A percentile compares a stretch with the other conserved stretches of the same genome.
These are phyloP conservation scores for Yarrowia porcina DNA, from an alignment of 805 yeast genomes.

Conservation along the genomic window DNA sequence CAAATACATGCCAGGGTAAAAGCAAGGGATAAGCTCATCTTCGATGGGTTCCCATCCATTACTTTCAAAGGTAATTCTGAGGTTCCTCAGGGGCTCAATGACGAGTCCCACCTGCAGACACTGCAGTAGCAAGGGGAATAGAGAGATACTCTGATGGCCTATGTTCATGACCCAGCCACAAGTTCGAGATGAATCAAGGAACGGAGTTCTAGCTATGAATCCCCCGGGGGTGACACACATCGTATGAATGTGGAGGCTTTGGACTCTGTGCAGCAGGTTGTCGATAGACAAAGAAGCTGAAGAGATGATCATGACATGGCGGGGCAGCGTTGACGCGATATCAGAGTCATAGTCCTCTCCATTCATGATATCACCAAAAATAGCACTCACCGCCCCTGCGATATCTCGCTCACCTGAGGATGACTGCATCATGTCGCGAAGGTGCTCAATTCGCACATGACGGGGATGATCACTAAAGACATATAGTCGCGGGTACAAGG, in stretches of 20 bases:
- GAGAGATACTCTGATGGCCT: neutral
- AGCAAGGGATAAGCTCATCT: conserved; percentile 5
- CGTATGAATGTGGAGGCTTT: conserved; percentile 6
- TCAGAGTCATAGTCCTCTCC: neutral
- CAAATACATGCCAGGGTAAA: conserved; percentile 19
- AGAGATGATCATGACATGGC: conserved; percentile 1
- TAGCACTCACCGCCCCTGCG: conserved; percentile 1
- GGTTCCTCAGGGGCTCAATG: conserved; percentile 8
- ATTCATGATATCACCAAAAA: neutral
- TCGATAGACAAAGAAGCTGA: conserved; percentile 11
- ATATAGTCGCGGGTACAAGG: neutral
- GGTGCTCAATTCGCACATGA: neutral
- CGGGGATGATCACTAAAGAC: conserved; percentile 2
- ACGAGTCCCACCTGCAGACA: conserved; percentile 3
- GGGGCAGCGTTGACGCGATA: neutral
- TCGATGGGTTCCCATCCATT: conserved; percentile 14
- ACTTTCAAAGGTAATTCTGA: neutral
- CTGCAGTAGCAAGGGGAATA: neutral
- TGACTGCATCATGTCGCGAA: neutral
- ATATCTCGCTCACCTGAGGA: neutral
- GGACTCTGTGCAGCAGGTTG: neutral
- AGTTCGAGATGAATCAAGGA: neutral
- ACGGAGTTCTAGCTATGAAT: neutral
- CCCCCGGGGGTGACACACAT: conserved; percentile 10
- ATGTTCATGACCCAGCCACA: conserved; percentile 21